phyloP scores from a whole-genome alignment of 768 basidiomycete species.

The Agrocybe praecox region DNA sequence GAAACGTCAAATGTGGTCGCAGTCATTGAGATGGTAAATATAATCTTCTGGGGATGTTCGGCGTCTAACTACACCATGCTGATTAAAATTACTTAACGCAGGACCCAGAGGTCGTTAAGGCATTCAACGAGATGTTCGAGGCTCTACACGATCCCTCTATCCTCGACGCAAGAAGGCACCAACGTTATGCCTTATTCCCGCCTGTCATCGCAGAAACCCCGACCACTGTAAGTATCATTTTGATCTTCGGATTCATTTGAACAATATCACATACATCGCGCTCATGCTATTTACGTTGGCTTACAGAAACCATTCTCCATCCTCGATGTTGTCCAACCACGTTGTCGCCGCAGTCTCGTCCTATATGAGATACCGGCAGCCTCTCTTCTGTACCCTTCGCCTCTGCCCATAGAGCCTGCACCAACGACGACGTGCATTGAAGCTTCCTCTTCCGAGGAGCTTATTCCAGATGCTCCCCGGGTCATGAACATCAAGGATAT shows the following conservation, averaged over 20 bases:
- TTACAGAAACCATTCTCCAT: neutral
- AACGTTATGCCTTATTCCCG: slow-evolving; percentile 8
- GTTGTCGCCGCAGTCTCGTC: slow-evolving; percentile 11
- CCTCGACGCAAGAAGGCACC: slow-evolving; percentile 14
- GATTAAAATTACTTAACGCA: slow-evolving; percentile 1
- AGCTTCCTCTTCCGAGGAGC: neutral
- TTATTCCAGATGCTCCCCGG: neutral
- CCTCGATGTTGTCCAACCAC: slow-evolving; percentile 4
- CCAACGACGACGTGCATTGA: neutral
- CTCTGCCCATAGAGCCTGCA: neutral
- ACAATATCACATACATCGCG: neutral
- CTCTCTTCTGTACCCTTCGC: neutral
- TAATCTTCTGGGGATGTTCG: slow-evolving; percentile 1
- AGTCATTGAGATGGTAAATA: neutral
- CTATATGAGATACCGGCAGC: slow-evolving; percentile 5
- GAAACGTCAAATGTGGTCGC: neutral
- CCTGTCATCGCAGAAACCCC: slow-evolving; percentile 10
- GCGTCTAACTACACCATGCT: neutral
- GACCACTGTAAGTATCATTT: slow-evolving; percentile 6
- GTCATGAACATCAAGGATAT: slow-evolving; percentile 17
- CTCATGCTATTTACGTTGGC: slow-evolving; percentile 6
- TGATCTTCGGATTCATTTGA: slow-evolving; percentile 2
- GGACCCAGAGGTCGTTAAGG: slow-evolving; percentile 10
- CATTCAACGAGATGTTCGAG: slow-evolving; percentile 10
- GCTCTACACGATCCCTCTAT: slow-evolving; percentile 21